Base-by-base conservation (phyloP, 768 basidiomycete genomes). In the Lentinula aciculospora region DNA sequence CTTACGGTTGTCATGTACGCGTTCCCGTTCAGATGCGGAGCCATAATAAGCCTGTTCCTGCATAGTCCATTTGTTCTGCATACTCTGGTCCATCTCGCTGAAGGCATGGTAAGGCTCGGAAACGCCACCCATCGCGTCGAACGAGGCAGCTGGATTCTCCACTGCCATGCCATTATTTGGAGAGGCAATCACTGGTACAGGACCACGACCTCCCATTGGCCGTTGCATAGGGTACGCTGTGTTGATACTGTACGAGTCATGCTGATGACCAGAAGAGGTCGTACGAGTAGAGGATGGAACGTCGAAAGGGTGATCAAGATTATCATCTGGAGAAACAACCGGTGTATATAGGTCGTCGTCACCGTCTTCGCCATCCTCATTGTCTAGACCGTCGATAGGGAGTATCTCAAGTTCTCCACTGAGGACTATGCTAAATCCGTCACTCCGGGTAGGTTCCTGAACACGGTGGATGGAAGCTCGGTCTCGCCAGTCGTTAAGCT, bases 401-500 rank as follows among this genome's bases (percentile, higher is more conserved):
- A 81, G 73, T 49, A 89, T 77, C 64, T 91, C 89, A 60, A 89
- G 74, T 67, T 91, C 88, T 44, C 84, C 88, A 37, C 71, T 75
- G 15, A 89, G 74, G 44, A 90, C 78, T 79, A 88, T 83, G 36
- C 76, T 72, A 69, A 92, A 90, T 37, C 79, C 88, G 29, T 90
- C 85, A 28, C 84, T 79, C 60, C 89, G 79, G 46, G 82, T 72
- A 21, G 89, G 86, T 66, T 92, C 88, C 45, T 91, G 88, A 58
- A 85, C 76, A 61, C 80, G 81, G 19, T 83, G 83, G 57, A 94
- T 79, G 25, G 81, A 84, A 23, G 84, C 82, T 47, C 88, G 84
- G 62, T 84, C 83, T 57, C 94, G 87, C 90, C 94, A 97, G 61
- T 94, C 91, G 73, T 98, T 97, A 66, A 98, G 78, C 70, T 99